Evolutionary conservation across 2,329 filamentous ascomycete genomes (phyloP), one percentile per base, ranked within the genome.

Genomic region (Aspergillus latus): DNA sequence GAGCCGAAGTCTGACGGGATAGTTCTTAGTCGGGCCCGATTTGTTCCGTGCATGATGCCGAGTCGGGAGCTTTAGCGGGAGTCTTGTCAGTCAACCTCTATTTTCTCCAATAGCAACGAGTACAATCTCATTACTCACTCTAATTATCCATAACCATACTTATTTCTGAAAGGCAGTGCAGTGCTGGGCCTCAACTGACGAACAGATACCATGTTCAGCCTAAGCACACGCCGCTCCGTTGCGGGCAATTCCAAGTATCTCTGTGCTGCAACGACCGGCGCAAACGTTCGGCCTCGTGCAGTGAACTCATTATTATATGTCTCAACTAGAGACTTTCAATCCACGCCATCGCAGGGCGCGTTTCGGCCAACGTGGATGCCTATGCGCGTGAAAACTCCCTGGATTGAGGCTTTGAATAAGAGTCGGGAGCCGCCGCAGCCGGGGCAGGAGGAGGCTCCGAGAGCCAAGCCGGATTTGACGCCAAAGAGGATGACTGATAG

Each of bases 401-500:
- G 86, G 84, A 81, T 89, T 40, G 84, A 88, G 62, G 87, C 87
- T 0, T 75, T 88, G 48, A 78, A 77, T 16, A 77, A 80, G 61
- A 80, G 82, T 62, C 79, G 78, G 21, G 74, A 80, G 59, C 68
- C 74, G 40, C 72, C 75, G 21, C 64, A 66, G 15, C 56, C 65
- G 13, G 59, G 56, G 1, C 60, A 68, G 39, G 61, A 30, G 28
- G 52, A 58, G 30, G 57, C 58, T n/a, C 58, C 63, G 9, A 65
- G 56, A 59, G 62, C 72, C 8, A 76, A 84, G 65, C 81, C 82
- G 44, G 81, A 87, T 64, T 67, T 89, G 61, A 78, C 77, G 9
- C 86, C 87, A 1, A 88, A 85, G 72, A 84, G 79, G 69, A 90
- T 90, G 87, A 81, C 79, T 26, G 86, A 90, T 66, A 88, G 85